Base-by-base conservation (phyloP, 495 filamentous ascomycete genomes). In the Thozetella sp. region DNA sequence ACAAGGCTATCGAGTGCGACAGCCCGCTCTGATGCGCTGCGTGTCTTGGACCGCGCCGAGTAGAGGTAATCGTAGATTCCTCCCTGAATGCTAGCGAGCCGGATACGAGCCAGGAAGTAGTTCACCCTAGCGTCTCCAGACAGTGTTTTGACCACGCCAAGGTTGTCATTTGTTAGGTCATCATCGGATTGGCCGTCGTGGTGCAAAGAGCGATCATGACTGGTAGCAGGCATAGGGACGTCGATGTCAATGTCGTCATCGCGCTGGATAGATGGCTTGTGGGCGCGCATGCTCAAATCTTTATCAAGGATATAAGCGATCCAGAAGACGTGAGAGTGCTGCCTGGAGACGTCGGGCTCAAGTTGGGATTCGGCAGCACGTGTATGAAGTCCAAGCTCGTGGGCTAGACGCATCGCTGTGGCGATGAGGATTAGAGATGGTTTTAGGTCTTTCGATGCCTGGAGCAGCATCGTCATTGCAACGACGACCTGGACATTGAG, bases 221-320 rank as follows among this genome's bases (percentile, higher is more conserved):
- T 13, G 6, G 54, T 48, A 10, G 30, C 19, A n/a, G 46, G 37
- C 46, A 34, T 22, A 2, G 63, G 59, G 19, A 62, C 12, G 19
- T 65, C 63, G n/a, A 65, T 23, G 13, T 65, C 63, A n/a, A 62
- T 61, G 15, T 57, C 43, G 25, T 15, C 46, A 25, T 65, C 63
- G 0, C n/a, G 22, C 23, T 55, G 56, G 23, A 58, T 22, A 3
- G 59, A 27, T 20, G 55, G 60, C 3, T 54, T 37, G 23, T n/a
- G 9, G 2, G 60, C 27, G 25, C 56, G 55, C 25, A 59, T 2
- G 26, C 55, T 58, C 12, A 61, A 53, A 25, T 60, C 56, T 9
- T 37, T 55, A 27, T 65, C 63, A 0, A 65, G 20, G 43, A 65
- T 52, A 34, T 65, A 65, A 2, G 59, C 46, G 26, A 62, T 52